A percentile compares a stretch with the other conserved stretches of the same genome.
These are phyloP conservation scores for Nicotiana attenuata DNA, from an alignment of 257 asterid genomes.

Conservation along the genomic window DNA sequence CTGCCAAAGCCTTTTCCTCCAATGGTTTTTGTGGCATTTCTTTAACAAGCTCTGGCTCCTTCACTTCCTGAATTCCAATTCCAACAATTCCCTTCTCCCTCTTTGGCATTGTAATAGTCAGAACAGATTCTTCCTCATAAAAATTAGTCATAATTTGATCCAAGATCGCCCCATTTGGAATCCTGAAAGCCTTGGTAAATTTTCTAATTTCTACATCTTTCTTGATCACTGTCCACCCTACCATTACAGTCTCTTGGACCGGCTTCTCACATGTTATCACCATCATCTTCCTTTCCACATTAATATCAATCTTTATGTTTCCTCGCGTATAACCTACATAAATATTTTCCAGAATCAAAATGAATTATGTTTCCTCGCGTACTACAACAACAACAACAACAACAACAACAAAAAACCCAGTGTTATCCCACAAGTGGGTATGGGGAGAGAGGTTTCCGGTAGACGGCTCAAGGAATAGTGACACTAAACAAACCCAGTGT, in stretches of 20 bases:
- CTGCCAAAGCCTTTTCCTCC: not conserved
- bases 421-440: no score
- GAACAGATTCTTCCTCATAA: conserved; percentile 46
- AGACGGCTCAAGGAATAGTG: no score
- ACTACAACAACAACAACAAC: no score
- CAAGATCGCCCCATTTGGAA: conserved; percentile 63
- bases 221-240: conserved; percentile 44
- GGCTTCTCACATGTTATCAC: conserved; percentile 51
- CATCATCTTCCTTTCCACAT: conserved; percentile 50
- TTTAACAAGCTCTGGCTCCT: conserved; percentile 29
- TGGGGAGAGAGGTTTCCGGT: no score
- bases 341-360: not conserved
- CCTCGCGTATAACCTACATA: conserved; percentile 47
- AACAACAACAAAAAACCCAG: no score
- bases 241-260: conserved; percentile 50
- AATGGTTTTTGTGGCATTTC: no score
- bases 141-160: conserved; percentile 57
- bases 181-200: conserved; percentile 59
- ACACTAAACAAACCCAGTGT: no score
- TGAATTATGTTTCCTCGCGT: no score
- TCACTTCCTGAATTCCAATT: conserved; percentile 48
- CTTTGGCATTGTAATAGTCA: conserved; percentile 75
- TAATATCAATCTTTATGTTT: conserved; percentile 61
- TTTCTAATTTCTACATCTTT: conserved; percentile 40
- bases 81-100: conserved; percentile 53